These are phyloP conservation scores for Aethionema arabicum DNA, from an alignment of 345 rosid species.

Conservation along the genomic window DNA sequence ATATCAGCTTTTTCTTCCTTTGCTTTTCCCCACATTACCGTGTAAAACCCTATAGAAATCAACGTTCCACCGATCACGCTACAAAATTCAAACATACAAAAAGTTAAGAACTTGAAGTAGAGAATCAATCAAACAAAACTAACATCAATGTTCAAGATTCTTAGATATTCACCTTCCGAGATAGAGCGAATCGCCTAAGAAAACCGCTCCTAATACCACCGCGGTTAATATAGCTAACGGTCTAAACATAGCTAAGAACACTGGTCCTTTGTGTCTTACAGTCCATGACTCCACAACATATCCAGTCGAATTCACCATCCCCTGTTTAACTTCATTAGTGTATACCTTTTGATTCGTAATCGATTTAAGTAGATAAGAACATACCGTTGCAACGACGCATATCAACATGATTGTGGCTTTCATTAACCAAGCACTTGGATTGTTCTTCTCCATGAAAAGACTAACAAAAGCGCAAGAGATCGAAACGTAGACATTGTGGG, in stretches of 20 bases:
- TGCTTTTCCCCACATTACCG: slow-evolving; percentile 82
- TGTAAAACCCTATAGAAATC: slow-evolving; percentile 69
- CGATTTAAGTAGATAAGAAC: not conserved
- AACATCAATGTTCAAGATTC: not conserved
- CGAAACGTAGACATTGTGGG: slow-evolving; percentile 57
- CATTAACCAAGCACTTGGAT: slow-evolving; percentile 63
- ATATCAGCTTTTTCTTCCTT: slow-evolving; percentile 52
- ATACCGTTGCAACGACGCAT: slow-evolving; percentile 61
- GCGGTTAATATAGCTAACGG: slow-evolving; percentile 72
- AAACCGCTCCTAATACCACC: slow-evolving; percentile 46
- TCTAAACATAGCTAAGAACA: slow-evolving; percentile 62
- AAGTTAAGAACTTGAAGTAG: not conserved
- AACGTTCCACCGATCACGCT: slow-evolving; percentile 65
- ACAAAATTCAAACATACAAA: slow-evolving; percentile 21
- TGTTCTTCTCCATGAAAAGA: slow-evolving; percentile 45
- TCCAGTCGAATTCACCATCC: slow-evolving; percentile 53
- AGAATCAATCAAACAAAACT: not conserved
- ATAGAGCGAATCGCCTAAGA: slow-evolving; percentile 69
- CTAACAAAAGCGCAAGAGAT: slow-evolving; percentile 56
- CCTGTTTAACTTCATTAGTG: slow-evolving; percentile 37
- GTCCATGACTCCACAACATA: slow-evolving; percentile 59
- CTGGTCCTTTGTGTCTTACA: slow-evolving; percentile 58
- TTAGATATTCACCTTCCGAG: slow-evolving; percentile 53
- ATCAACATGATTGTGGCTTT: slow-evolving; percentile 48
- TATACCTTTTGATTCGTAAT: not conserved